A percentile compares a stretch with the other conserved stretches of the same genome.
phyloP scores from a whole-genome alignment of 257 asterid genomes.

The Rhazya stricta region DNA sequence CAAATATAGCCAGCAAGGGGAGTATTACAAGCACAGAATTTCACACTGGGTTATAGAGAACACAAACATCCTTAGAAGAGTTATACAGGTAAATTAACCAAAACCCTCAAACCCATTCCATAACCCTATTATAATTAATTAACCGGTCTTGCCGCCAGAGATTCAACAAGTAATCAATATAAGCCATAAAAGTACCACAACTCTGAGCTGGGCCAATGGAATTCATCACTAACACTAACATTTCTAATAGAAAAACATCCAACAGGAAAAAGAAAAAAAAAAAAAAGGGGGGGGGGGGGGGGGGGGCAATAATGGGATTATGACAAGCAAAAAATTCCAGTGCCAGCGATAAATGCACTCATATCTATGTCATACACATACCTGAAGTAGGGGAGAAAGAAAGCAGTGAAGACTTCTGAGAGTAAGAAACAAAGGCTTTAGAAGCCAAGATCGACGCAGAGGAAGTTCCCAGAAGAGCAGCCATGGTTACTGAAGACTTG shows the following conservation, averaged over 20 bases:
- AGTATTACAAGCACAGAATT: not conserved
- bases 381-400: slow-evolving; percentile 38
- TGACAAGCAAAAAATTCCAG: not conserved
- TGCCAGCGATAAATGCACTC: not conserved
- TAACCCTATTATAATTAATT: not conserved
- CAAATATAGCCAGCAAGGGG: not conserved
- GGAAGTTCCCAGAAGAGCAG: slow-evolving; percentile 49
- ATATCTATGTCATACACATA: slow-evolving; percentile 5
- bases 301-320: no score
- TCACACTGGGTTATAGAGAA: not conserved
- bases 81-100: not conserved
- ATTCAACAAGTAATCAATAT: not conserved
- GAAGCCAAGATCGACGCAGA: slow-evolving; percentile 45
- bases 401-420: slow-evolving; percentile 30
- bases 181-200: not conserved
- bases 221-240: not conserved
- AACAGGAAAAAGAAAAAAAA: not conserved
- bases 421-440: slow-evolving; percentile 33
- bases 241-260: not conserved
- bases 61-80: not conserved
- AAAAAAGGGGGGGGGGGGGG: no score
- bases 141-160: not conserved
- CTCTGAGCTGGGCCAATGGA: not conserved
- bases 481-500: slow-evolving; percentile 27
- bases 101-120: not conserved